Evolutionary conservation across 148 eudicot species (phyloP), one percentile per base, ranked within the genome.

Genomic region (Vaccinium macrocarpon): DNA sequence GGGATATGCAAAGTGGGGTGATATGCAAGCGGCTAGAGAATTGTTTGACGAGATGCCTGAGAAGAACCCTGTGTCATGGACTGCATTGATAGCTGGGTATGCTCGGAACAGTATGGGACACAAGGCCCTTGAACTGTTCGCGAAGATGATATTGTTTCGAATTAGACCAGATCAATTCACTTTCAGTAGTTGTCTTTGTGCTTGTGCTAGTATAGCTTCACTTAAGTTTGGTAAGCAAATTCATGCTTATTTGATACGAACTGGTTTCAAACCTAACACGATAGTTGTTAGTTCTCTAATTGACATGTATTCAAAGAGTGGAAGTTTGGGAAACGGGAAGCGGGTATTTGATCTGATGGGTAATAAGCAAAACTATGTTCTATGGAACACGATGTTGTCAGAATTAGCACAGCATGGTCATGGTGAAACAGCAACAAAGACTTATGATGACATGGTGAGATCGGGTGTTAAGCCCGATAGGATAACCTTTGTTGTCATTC

Each of bases 281-380:
- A 89, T 92, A 61, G 94, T 94, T 57, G 76, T 93, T 78, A 93
- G 96, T 90, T 90, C 95, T 70, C 91, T 95, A 50, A 90, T 95
- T 72, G 95, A 95, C 88, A 93, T 93, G 98, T 95, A 95, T 86
- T 91, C 96, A 16, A 95, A 95, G 76, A 90, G 96, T 75, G 96
- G 97, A 81, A 87, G 87, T 68, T 78, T 95, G 83, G 84, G 86
- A 84, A 87, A 82, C 46, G 91, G 93, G 61, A 87, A 85, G 76
- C 87, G 62, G 79, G 91, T 92, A 50, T 93, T 95, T 84, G 84
- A 71, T 14, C 82, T 82, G 76, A 82, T 81, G 87, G 90, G 80
- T 88, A 80, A 88, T 85, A 95, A 90, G 86, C 83, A 82, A 78
- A 91, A 93, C 86, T 87, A 80, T 51, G 84, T 92, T 82, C 42